phyloP scores from a whole-genome alignment of 2,329 filamentous ascomycete genomes.

The Aspergillus aculeatus region DNA sequence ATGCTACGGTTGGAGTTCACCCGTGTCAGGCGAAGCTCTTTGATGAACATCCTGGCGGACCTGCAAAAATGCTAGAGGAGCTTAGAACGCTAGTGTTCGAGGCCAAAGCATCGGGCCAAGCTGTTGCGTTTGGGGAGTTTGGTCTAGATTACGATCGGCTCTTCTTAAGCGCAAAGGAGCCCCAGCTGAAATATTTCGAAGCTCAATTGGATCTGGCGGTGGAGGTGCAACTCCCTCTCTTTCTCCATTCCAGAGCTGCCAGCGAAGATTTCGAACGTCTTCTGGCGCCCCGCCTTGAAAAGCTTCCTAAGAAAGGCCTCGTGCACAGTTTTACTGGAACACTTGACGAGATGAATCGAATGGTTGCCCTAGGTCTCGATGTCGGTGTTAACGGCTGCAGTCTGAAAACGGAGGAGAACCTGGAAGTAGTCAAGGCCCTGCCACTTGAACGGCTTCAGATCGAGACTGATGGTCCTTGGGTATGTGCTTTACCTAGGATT shows the following conservation, averaged over 20 bases:
- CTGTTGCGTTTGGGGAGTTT: slow-evolving; percentile 87
- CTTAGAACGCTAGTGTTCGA: slow-evolving; percentile 65
- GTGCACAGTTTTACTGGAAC: slow-evolving; percentile 96
- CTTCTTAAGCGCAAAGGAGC: slow-evolving; percentile 72
- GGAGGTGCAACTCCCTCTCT: slow-evolving; percentile 77
- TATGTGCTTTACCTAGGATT: slow-evolving; percentile 17
- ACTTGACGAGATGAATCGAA: slow-evolving; percentile 74
- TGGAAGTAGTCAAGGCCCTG: slow-evolving; percentile 77
- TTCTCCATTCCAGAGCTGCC: slow-evolving; percentile 87
- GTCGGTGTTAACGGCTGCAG: slow-evolving; percentile 97
- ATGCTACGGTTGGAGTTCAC: slow-evolving; percentile 89
- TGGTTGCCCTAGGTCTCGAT: slow-evolving; percentile 78
- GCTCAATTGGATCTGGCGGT: slow-evolving; percentile 77
- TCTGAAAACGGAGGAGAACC: slow-evolving; percentile 90
- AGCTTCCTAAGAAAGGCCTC: slow-evolving; percentile 71
- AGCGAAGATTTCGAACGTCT: slow-evolving; percentile 78
- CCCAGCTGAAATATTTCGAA: slow-evolving; percentile 82
- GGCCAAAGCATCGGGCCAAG: slow-evolving; percentile 58
- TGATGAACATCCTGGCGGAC: slow-evolving; percentile 54
- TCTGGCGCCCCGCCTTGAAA: slow-evolving; percentile 62
- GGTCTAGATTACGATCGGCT: slow-evolving; percentile 95
- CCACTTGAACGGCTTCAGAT: slow-evolving; percentile 81
- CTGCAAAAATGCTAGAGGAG: slow-evolving; percentile 49
- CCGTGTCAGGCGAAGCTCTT: slow-evolving; percentile 85
- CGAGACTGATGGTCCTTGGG: slow-evolving; percentile 94